Conservation (phyloP, 2,329 filamentous ascomycete species). For the Botryotinia calthae region DNA sequence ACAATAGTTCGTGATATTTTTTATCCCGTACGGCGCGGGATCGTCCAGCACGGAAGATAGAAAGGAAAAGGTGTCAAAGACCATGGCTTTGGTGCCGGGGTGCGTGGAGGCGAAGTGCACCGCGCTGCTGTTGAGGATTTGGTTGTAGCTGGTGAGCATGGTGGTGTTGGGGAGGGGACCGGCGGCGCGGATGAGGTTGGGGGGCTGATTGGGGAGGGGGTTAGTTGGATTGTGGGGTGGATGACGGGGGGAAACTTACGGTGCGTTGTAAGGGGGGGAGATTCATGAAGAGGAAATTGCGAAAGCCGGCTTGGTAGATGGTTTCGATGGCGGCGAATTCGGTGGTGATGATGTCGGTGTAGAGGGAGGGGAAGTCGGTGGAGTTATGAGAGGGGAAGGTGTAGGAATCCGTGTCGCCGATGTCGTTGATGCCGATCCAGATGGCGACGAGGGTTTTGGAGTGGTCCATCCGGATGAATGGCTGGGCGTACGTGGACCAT, state of each 20-base stretch:
- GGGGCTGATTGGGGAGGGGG: background rate
- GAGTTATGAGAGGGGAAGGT: slow-evolving; percentile 41
- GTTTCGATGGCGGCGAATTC: slow-evolving; percentile 44
- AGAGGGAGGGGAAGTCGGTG: slow-evolving; percentile 46
- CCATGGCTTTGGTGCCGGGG: slow-evolving; percentile 40
- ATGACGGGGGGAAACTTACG: background rate
- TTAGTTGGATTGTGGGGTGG: background rate
- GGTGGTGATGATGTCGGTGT: slow-evolving; percentile 43
- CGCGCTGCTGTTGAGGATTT: slow-evolving; percentile 36
- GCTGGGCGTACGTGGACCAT: slow-evolving; percentile 44
- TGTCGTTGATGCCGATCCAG: slow-evolving; percentile 58
- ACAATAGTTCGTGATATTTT: slow-evolving; percentile 48
- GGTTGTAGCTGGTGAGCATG: slow-evolving; percentile 48
- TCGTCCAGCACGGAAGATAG: slow-evolving; percentile 45
- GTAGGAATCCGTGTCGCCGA: slow-evolving; percentile 48
- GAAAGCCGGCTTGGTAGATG: slow-evolving; percentile 45
- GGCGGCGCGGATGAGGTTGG: slow-evolving; percentile 35
- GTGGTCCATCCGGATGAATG: slow-evolving; percentile 34
- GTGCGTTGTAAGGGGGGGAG: slow-evolving; percentile 51
- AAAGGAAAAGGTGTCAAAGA: slow-evolving; percentile 46
- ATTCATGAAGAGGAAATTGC: slow-evolving; percentile 50
- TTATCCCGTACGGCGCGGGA: slow-evolving; percentile 44
- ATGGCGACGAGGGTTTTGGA: slow-evolving; percentile 47
- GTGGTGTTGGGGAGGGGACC: slow-evolving; percentile 46
- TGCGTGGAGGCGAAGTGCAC: slow-evolving; percentile 31